Evolutionary conservation across 73 alveolate species (phyloP).

Genomic region (Diophrys sp.): DNA sequence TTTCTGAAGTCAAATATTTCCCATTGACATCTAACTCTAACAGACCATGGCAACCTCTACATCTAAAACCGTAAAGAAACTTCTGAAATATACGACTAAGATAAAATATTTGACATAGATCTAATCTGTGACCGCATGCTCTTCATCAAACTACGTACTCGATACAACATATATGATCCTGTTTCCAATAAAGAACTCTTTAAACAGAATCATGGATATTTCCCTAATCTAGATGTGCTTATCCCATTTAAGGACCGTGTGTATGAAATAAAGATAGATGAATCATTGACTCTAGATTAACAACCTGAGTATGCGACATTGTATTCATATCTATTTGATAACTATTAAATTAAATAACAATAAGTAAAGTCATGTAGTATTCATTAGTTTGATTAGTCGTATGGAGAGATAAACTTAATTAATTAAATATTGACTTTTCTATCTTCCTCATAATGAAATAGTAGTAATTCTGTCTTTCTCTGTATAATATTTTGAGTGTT

Average conservation of each 20-base stretch:
- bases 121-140: not conserved
- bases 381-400: not conserved
- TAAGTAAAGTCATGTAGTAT: not conserved
- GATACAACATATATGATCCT: not conserved
- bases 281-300: no score
- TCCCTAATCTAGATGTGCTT: not conserved
- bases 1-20: no score
- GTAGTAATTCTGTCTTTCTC: no score
- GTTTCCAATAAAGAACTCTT: not conserved
- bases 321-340: not conserved
- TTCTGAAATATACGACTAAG: not conserved
- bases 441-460: no score
- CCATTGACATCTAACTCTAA: no score
- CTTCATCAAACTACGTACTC: not conserved
- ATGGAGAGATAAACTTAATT: conserved; percentile 2
- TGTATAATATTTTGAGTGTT: no score
- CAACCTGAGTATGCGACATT: not conserved
- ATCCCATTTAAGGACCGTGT: not conserved
- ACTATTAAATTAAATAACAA: no score
- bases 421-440: no score
- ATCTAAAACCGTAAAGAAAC: not conserved
- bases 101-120: not conserved
- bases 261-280: not conserved
- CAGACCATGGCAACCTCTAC: not conserved
- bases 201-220: not conserved